Conservation (phyloP, 257 asterid genomes). For the Forsythia suspensa region DNA sequence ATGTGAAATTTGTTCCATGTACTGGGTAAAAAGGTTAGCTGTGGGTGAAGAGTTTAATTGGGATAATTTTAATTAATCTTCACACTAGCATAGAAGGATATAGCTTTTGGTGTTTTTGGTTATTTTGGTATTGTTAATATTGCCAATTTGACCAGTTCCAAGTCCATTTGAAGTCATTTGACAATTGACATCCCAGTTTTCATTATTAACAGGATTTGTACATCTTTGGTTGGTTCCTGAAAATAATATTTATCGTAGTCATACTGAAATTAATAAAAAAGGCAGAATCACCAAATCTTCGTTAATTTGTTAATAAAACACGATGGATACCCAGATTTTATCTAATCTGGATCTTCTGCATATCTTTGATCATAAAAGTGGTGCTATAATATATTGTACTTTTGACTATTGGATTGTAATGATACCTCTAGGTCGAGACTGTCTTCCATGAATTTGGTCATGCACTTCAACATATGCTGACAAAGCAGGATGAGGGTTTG, state of each 20-base stretch:
- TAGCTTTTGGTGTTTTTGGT: background rate
- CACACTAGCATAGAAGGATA: background rate
- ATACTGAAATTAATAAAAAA: background rate
- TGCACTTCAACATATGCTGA: constrained; percentile 98
- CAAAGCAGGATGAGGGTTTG: constrained; percentile 96
- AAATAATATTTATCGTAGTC: background rate
- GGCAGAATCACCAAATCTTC: background rate
- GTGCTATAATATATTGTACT: background rate
- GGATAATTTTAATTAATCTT: background rate
- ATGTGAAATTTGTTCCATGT: background rate
- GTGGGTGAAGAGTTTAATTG: background rate
- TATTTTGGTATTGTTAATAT: background rate
- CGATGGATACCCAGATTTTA: background rate
- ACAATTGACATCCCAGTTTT: background rate
- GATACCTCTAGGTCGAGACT: constrained; percentile 78
- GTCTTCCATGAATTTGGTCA: constrained; percentile 99
- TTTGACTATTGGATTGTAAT: constrained; percentile 17
- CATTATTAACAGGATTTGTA: background rate
- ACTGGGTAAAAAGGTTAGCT: background rate
- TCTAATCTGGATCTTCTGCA: background rate
- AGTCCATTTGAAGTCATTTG: background rate
- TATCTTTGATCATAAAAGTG: background rate
- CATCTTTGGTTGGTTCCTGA: background rate
- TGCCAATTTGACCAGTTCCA: background rate
- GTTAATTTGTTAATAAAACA: background rate